Evolutionary conservation across 1,284 basidiomycete genomes (phyloP).

Genomic region (Sanghuangporus sanghuang): DNA sequence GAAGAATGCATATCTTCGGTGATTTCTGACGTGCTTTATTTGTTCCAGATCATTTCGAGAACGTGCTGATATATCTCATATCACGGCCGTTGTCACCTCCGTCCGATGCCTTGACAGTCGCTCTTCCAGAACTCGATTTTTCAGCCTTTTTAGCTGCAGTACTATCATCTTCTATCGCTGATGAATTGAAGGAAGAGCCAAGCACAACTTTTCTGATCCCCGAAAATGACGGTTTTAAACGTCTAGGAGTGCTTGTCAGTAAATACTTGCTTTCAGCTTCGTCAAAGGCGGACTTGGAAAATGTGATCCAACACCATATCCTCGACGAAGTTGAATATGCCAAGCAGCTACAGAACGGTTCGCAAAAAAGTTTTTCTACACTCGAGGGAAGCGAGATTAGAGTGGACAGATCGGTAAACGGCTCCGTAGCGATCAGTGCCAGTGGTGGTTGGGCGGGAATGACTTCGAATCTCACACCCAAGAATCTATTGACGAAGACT

Average conservation of each 20-base stretch:
- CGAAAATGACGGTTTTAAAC: slow-evolving; percentile 81
- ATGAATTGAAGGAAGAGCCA: slow-evolving; percentile 60
- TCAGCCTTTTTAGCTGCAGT: slow-evolving; percentile 89
- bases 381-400: slow-evolving; percentile 72
- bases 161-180: slow-evolving; percentile 71
- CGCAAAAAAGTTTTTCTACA: slow-evolving; percentile 64
- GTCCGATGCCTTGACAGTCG: slow-evolving; percentile 74
- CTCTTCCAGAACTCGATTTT: slow-evolving; percentile 77
- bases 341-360: slow-evolving; percentile 53
- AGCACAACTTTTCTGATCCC: slow-evolving; percentile 86
- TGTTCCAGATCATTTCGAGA: slow-evolving; percentile 61
- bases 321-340: slow-evolving; percentile 77
- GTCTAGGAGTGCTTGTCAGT: slow-evolving; percentile 81
- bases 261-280: slow-evolving; percentile 77
- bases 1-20: not conserved
- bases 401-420: slow-evolving; percentile 46
- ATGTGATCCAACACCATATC: slow-evolving; percentile 83
- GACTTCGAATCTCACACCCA: slow-evolving; percentile 48
- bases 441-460: slow-evolving; percentile 77
- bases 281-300: slow-evolving; percentile 74
- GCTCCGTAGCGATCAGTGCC: slow-evolving; percentile 46
- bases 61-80: slow-evolving; percentile 87
- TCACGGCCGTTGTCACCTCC: slow-evolving; percentile 83
- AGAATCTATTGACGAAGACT: slow-evolving; percentile 77
- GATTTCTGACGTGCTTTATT: slow-evolving; percentile 18